A percentile compares a stretch with the other conserved stretches of the same genome.
These are phyloP conservation scores for Tephrocybe sp. DNA, from an alignment of 768 basidiomycete genomes.

Conservation along the genomic window DNA sequence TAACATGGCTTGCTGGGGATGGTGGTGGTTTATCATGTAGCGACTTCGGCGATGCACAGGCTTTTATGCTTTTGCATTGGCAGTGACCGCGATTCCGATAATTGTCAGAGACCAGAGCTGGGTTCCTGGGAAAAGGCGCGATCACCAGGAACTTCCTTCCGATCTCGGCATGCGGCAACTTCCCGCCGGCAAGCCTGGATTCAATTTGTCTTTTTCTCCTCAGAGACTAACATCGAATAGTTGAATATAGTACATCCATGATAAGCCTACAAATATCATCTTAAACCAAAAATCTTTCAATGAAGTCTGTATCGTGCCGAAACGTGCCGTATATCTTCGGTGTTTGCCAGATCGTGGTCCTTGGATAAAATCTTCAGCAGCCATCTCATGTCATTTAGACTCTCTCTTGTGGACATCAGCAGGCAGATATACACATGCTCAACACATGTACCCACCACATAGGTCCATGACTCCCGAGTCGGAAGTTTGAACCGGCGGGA, in stretches of 20 bases:
- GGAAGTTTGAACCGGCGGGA: no score
- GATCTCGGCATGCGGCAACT: slow-evolving; percentile 8
- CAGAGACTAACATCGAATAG: not conserved
- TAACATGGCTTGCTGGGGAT: slow-evolving; percentile 9
- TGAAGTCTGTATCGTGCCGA: not conserved
- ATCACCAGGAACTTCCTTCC: slow-evolving; percentile 8
- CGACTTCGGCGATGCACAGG: slow-evolving; percentile 4
- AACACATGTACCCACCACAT: no score
- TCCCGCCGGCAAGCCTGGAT: slow-evolving; percentile 2
- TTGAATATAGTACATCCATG: not conserved
- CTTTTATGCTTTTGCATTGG: slow-evolving; percentile 9
- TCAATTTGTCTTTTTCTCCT: not conserved
- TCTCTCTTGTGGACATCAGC: no score
- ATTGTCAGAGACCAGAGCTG: slow-evolving; percentile 9
- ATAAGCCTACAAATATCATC: not conserved
- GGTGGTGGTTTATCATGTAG: not conserved
- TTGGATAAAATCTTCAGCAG: no score
- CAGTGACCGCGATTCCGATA: slow-evolving; percentile 5
- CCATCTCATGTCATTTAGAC: no score
- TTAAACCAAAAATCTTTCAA: not conserved
- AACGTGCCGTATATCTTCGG: not conserved
- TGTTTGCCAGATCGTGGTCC: not conserved
- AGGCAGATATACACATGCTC: no score
- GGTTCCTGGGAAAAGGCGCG: slow-evolving; percentile 19
- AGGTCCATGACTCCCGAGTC: no score